Conservation (phyloP, 179 eudicot genomes). For the Beta lomatogona region DNA sequence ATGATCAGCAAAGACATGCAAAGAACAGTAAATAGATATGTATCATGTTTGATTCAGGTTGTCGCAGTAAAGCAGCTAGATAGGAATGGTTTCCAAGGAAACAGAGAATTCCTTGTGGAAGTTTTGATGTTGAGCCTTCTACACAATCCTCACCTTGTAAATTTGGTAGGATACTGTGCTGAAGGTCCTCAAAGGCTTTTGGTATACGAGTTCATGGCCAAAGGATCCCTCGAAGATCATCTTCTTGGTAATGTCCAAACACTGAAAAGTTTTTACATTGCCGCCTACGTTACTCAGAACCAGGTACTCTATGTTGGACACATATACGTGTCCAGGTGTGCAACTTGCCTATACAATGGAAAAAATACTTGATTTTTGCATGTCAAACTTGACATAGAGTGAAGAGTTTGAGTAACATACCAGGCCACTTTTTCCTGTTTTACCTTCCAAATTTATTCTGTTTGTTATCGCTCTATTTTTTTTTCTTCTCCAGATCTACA, state of each 20-base stretch:
- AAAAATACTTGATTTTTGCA: too few relatives aligned
- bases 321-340: too few relatives aligned
- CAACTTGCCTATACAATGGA: too few relatives aligned
- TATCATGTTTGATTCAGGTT: slow-evolving; percentile 37
- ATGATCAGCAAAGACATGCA: not conserved
- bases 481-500: slow-evolving; percentile 42
- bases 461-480: not conserved
- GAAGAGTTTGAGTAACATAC: not conserved
- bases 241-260: slow-evolving; percentile 54
- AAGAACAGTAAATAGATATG: not conserved
- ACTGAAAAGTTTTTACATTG: not conserved
- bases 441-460: not conserved
- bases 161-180: slow-evolving; percentile 74
- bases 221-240: slow-evolving; percentile 83
- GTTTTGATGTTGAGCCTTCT: slow-evolving; percentile 82
- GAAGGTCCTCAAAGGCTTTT: slow-evolving; percentile 75
- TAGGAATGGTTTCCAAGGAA: slow-evolving; percentile 83
- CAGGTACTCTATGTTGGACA: too few relatives aligned
- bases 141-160: slow-evolving; percentile 66
- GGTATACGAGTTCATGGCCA: slow-evolving; percentile 74
- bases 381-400: too few relatives aligned
- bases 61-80: slow-evolving; percentile 86
- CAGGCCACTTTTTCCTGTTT: not conserved
- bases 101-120: slow-evolving; percentile 77
- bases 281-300: too few relatives aligned